Base-by-base conservation (phyloP, 257 asterid genomes). In the Lycium ferocissimum region DNA sequence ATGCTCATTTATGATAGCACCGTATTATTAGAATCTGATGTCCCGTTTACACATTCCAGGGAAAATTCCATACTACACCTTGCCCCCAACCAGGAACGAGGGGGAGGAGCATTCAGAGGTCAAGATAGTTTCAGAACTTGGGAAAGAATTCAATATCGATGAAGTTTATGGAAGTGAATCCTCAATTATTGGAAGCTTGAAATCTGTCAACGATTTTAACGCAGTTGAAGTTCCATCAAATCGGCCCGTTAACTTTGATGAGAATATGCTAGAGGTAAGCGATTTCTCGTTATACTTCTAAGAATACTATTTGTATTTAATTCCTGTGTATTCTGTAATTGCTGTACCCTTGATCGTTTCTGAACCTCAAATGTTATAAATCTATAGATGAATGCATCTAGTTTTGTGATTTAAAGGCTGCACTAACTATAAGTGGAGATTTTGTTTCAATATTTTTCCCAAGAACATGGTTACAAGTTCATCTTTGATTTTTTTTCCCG, bases 151-250 rank as follows among this genome's bases (percentile, higher is more conserved):
- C 67, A 88, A 93, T 62, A 90, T 92, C 43, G 96, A 97, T 87
- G 99, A 95, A 89, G 95, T 95, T 85, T 97, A 95, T 89, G 95
- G 95, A 18, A 86, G 81, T n/a, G 99, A 97, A 87, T 88, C 97
- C 35, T 89, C 98, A 17, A 91, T 91, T 82, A 97, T 95, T 79
- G 98, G 98, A 76, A 94, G 99, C 90, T 91, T 95, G 87, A 97
- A 97, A 92, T 95, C 98, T 45, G 92, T 89, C 53, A 87, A 83
- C 62, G 98, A 97, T 70, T 94, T 97, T 83, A 90, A 89, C 83
- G 92, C 95, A 61, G 93, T 94, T 61, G 95, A 93, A 92, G 96
- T 95, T 51, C 97, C 98, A 43, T 76, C 98, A 63, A 95, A 86
- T 84, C 18, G 81, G 81, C 97, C 98, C 33, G 63, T 95, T 82